These are phyloP conservation scores for Wickerhamomyces mucosus DNA, from an alignment of 805 yeast genomes.

Conservation along the genomic window DNA sequence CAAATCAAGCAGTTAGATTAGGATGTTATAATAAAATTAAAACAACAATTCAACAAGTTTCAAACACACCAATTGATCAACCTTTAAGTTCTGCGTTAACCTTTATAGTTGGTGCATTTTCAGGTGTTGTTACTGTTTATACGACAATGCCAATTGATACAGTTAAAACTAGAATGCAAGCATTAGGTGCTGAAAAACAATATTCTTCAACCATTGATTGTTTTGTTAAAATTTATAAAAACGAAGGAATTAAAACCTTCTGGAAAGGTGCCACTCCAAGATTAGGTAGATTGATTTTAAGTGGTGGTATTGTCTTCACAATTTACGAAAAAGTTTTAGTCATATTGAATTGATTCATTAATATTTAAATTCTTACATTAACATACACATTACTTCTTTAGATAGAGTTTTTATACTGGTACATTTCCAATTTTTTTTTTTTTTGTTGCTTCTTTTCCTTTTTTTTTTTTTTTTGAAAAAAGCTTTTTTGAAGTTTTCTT, in stretches of 20 bases:
- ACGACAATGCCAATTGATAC: conserved; percentile 95
- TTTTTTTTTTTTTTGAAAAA: no score
- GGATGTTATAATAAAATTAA: conserved; percentile 91
- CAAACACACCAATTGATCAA: conserved; percentile 54
- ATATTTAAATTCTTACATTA: no score
- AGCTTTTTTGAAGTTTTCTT: no score
- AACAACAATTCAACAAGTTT: conserved; percentile 60
- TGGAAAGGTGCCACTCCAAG: conserved; percentile 99
- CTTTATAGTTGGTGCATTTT: conserved; percentile 81
- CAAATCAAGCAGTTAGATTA: conserved; percentile 88
- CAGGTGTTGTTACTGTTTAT: conserved; percentile 85
- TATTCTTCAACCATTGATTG: conserved; percentile 77
- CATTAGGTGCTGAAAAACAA: conserved; percentile 62
- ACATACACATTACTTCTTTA: no score
- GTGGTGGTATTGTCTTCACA: conserved; percentile 97
- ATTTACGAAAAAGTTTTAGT: conserved; percentile 87
- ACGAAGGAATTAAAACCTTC: conserved; percentile 84
- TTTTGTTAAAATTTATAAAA: conserved; percentile 65
- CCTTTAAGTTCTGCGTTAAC: conserved; percentile 76
- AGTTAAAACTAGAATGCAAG: conserved; percentile 95
- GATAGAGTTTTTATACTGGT: no score
- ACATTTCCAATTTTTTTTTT: no score
- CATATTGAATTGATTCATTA: no score
- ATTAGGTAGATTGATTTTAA: conserved; percentile 79
- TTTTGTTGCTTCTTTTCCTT: no score